Percentiles rank a stretch among this genome's conserved stretches.
These are phyloP conservation scores for Alternaria gansuensis DNA, from an alignment of 2,329 filamentous ascomycete species.

Conservation along the genomic window DNA sequence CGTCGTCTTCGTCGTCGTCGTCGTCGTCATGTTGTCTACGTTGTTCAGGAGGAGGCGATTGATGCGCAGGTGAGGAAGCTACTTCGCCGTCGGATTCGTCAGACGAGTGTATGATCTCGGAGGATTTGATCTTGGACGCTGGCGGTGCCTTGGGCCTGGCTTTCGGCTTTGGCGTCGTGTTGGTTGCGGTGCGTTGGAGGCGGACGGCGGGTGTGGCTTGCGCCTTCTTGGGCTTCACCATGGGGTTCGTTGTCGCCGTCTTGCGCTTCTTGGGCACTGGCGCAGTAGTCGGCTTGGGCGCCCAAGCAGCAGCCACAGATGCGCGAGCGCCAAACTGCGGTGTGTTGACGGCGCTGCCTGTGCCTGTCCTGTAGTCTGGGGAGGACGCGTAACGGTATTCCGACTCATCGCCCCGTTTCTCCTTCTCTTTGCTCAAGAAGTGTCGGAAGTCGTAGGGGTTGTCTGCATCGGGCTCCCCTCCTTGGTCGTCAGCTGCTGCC, in stretches of 20 bases:
- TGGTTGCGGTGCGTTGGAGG: conserved; percentile 48
- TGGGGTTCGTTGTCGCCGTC: conserved; percentile 30
- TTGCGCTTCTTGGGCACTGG: conserved; percentile 45
- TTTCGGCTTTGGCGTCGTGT: conserved; percentile 26
- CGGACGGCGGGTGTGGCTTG: conserved; percentile 42
- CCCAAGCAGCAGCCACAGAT: conserved; percentile 21
- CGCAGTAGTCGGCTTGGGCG: conserved; percentile 22
- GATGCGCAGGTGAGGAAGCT: conserved; percentile 20
- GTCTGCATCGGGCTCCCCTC: conserved; percentile 52
- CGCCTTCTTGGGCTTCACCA: conserved; percentile 40
- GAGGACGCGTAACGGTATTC: conserved; percentile 40
- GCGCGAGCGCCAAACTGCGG: conserved; percentile 39
- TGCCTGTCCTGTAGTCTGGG: conserved; percentile 44
- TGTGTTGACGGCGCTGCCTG: conserved; percentile 43
- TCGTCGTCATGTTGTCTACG: conserved; percentile 10
- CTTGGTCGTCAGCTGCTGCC: conserved; percentile 41
- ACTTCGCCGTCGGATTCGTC: conserved; percentile 40
- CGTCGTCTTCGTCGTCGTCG: conserved; percentile 29
- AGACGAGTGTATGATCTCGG: conserved; percentile 45
- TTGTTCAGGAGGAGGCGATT: conserved; percentile 29
- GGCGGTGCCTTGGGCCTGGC: conserved; percentile 32
- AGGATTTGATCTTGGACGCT: conserved; percentile 46
- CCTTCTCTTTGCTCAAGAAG: conserved; percentile 50
- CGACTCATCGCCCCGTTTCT: conserved; percentile 47
- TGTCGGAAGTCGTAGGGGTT: conserved; percentile 63